Conservation (phyloP, 208 protist species). For the Leishmania braziliensis region DNA sequence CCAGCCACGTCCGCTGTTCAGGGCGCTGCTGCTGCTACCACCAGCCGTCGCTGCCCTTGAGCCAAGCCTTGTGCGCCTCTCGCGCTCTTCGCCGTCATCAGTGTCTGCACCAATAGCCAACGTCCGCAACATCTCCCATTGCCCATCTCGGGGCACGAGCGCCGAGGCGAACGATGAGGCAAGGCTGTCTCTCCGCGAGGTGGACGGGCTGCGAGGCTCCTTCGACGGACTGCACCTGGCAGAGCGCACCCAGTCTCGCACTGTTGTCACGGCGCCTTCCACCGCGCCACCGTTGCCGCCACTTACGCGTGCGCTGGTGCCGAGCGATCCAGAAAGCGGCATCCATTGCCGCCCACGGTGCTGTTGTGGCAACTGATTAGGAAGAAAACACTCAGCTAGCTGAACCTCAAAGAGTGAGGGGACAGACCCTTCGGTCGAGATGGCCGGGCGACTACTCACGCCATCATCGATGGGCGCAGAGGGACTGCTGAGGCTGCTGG, state of each 20-base stretch:
- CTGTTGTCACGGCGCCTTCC: slow-evolving; percentile 14
- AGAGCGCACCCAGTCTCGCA: slow-evolving; percentile 37
- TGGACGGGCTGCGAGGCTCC: slow-evolving; percentile 40
- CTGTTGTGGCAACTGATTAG: slow-evolving; percentile 4
- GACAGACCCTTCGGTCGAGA: neutral
- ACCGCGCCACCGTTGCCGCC: neutral
- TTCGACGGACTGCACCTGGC: slow-evolving; percentile 35
- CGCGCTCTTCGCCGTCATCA: neutral
- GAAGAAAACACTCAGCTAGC: neutral
- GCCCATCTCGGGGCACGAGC: slow-evolving; percentile 20
- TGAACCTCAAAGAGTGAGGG: neutral
- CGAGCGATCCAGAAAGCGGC: slow-evolving; percentile 9
- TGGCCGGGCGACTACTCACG: neutral
- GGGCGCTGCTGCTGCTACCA: neutral
- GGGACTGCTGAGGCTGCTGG: slow-evolving; percentile 17
- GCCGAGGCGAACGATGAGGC: slow-evolving; percentile 29
- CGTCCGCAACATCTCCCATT: neutral
- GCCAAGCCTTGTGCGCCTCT: neutral
- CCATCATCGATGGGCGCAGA: too few species aligned
- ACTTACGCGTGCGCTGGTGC: neutral
- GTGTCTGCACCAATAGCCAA: neutral
- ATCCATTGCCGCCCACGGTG: slow-evolving; percentile 24
- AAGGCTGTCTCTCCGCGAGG: slow-evolving; percentile 46
- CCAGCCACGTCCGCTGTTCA: neutral
- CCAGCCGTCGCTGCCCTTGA: neutral